Evolutionary conservation across 2,329 filamentous ascomycete genomes (phyloP), one percentile per base, ranked within the genome.

Genomic region (Aspergillus neoniger): DNA sequence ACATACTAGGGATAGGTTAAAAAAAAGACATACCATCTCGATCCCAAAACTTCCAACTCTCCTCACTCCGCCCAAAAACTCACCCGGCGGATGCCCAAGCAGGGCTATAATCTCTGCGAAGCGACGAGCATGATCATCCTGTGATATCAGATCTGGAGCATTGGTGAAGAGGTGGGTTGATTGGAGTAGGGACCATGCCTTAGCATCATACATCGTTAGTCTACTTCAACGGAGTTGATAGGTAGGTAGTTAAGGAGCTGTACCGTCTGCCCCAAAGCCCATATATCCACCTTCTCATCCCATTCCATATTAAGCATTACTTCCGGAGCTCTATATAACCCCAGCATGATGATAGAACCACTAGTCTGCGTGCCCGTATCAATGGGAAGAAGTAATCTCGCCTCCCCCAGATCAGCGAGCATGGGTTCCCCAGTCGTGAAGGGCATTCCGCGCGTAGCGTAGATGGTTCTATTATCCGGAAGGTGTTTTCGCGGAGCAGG

Each of bases 381-480:
- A 30, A 8, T 3, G 3, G 28, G 28, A 12, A 10, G 28, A 10
- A 30, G 9, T 1, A 48, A 0, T 15, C 79, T 72, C 12, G 78
- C 79, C 0, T 79, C 76, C 19, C 80, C 80, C 50, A 83, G 78
- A 63, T 83, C 81, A 58, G 80, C 79, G 1, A 82, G 70, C 0
- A 81, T 70, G 0, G 74, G 73, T 1, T 63, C 67, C 1, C 76
- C 77, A 30, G 55, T 63, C 3, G 57, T 63, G 9, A 72, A 66
- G 7, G 75, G 74, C 63, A 70, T 69, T 43, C 62, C 61, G 9
- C 76, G 77, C 0, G 78, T 81, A 2, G 63, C 15, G 53, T 82
- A 81, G 17, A 82, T 77, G 2, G 52, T 67, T 62, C 76, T 70
- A 25, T 71, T 75, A 25, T 71, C 76, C 15, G 69, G 68, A 1